phyloP scores from a whole-genome alignment of 225 moss, liverwort and hornwort genomes.

The Antitrichia curtipendula region DNA sequence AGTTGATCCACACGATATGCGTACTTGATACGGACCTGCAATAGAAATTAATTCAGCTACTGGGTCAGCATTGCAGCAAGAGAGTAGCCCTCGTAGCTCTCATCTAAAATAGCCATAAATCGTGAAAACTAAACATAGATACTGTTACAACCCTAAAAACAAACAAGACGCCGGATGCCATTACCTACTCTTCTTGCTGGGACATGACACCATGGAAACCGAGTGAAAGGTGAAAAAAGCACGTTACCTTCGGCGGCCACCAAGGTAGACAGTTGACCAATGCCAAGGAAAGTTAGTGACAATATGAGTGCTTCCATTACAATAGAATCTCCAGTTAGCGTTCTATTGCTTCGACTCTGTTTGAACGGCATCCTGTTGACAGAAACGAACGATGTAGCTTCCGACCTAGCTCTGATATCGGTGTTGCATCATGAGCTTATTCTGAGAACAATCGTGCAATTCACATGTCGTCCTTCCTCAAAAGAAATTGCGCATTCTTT shows the following conservation, averaged over 20 bases:
- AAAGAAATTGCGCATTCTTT: not conserved
- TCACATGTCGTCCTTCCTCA: not conserved
- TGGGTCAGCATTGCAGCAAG: not conserved
- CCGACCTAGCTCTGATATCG: not conserved
- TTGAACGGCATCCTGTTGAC: not conserved
- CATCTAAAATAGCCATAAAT: not conserved
- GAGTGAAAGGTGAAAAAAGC: not conserved
- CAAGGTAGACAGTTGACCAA: not conserved
- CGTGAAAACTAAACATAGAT: not conserved
- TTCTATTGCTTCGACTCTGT: not conserved
- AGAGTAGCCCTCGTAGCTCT: not conserved
- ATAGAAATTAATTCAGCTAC: not conserved
- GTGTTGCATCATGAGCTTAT: not conserved
- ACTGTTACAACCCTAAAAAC: not conserved
- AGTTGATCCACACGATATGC: conserved; percentile 61
- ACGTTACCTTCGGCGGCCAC: conserved; percentile 13
- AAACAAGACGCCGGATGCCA: not conserved
- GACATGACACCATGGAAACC: not conserved
- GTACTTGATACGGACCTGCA: conserved; percentile 37
- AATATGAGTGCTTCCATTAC: not conserved
- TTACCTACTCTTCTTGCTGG: not conserved
- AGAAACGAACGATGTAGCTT: not conserved
- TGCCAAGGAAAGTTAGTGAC: not conserved
- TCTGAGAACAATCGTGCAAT: not conserved
- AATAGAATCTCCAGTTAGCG: not conserved